phyloP scores from a whole-genome alignment of 2,329 filamentous ascomycete genomes.

The Xylariaceae sp. region DNA sequence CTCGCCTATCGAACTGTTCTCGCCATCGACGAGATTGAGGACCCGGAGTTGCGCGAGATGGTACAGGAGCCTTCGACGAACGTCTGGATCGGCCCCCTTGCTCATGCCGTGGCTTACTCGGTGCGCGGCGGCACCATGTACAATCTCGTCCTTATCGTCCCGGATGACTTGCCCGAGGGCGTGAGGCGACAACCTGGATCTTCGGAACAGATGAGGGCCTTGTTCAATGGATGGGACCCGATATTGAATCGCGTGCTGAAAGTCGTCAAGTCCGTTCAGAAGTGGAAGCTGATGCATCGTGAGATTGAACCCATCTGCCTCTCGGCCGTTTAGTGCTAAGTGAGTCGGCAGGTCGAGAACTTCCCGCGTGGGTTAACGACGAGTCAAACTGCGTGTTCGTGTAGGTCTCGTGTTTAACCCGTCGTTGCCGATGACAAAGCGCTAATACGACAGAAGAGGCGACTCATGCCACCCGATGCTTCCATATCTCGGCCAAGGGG shows the following conservation, averaged over 20 bases:
- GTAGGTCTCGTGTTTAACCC: constrained; percentile 30
- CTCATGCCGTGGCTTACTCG: constrained; percentile 59
- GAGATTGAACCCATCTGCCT: constrained; percentile 14
- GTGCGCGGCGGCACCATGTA: constrained; percentile 53
- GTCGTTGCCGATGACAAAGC: constrained; percentile 29
- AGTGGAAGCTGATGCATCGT: constrained; percentile 62
- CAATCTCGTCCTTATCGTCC: constrained; percentile 61
- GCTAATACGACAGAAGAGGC: constrained; percentile 34
- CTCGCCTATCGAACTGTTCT: constrained; percentile 60
- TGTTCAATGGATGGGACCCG: constrained; percentile 62
- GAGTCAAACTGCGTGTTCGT: constrained; percentile 43
- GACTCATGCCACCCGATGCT: constrained; percentile 62
- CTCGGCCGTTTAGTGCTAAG: constrained; percentile 6
- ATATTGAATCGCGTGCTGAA: constrained; percentile 40
- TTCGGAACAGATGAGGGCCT: constrained; percentile 53
- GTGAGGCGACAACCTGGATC: constrained; percentile 48
- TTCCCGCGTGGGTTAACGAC: constrained; percentile 50
- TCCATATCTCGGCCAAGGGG: constrained; percentile 59
- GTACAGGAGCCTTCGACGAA: constrained; percentile 48
- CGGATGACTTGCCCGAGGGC: constrained; percentile 54
- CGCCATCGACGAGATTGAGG: constrained; percentile 43
- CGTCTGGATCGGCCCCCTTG: constrained; percentile 59
- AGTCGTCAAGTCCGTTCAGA: constrained; percentile 54
- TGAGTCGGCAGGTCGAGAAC: constrained; percentile 29
- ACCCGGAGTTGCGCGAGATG: constrained; percentile 46